phyloP scores from a whole-genome alignment of 1,284 basidiomycete species.

The Sparassis latifolia region DNA sequence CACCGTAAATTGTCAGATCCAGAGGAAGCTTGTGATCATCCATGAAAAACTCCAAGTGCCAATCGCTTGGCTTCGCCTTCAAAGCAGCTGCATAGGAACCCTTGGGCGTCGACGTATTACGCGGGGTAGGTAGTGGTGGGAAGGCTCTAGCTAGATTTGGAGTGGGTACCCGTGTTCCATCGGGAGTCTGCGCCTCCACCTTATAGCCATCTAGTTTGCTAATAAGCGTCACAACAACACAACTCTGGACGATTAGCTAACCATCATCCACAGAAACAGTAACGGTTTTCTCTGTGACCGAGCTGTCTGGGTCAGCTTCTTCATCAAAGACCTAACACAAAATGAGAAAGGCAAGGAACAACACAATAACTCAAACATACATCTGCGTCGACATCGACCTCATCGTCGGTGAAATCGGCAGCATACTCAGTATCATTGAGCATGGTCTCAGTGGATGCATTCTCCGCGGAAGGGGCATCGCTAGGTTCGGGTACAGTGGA shows the following conservation, averaged over 20 bases:
- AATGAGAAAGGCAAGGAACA: neutral
- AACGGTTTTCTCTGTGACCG: conserved; percentile 74
- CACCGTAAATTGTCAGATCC: conserved; percentile 93
- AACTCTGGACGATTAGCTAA: conserved; percentile 25
- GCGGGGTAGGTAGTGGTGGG: conserved; percentile 29
- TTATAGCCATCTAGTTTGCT: conserved; percentile 69
- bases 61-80: conserved; percentile 88
- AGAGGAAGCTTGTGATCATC: conserved; percentile 79
- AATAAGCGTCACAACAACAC: neutral
- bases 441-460: conserved; percentile 44
- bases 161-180: conserved; percentile 90
- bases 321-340: conserved; percentile 49
- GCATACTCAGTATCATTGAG: conserved; percentile 56
- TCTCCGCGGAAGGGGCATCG: conserved; percentile 25
- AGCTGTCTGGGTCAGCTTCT: conserved; percentile 62
- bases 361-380: conserved; percentile 16
- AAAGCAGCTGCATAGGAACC: conserved; percentile 91
- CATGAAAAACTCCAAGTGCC: conserved; percentile 95
- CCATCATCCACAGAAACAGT: conserved; percentile 80
- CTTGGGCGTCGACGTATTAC: conserved; percentile 38
- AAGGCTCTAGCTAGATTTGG: conserved; percentile 51
- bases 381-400: conserved; percentile 66
- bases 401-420: conserved; percentile 74
- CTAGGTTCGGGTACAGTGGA: conserved; percentile 22
- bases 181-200: conserved; percentile 92